These are phyloP conservation scores for Ramichloridium luteum DNA, from an alignment of 2,329 filamentous ascomycete genomes.

Conservation along the genomic window DNA sequence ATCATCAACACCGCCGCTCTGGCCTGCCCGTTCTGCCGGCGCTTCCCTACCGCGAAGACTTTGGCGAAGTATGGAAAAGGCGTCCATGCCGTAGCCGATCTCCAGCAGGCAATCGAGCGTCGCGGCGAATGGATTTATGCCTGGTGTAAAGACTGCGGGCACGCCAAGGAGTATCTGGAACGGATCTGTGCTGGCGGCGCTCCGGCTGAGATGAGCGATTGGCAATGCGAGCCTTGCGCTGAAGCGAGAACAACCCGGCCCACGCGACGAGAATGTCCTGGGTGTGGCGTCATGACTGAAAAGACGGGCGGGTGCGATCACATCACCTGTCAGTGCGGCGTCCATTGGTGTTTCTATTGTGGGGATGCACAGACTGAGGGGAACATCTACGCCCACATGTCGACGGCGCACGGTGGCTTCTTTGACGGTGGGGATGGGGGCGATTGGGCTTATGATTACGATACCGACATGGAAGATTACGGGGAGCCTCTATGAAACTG, in stretches of 20 bases:
- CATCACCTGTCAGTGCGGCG: constrained; percentile 5
- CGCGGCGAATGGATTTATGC: constrained; percentile 7
- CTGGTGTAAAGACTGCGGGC: constrained; percentile 5
- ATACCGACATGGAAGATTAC: too few species aligned
- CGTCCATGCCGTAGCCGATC: constrained; percentile 4
- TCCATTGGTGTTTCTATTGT: constrained; percentile 10
- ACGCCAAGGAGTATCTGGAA: constrained; percentile 7
- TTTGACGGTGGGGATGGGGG: constrained; percentile 6
- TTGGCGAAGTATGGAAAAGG: constrained; percentile 4
- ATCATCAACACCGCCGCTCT: constrained; percentile 9
- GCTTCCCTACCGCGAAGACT: constrained; percentile 4
- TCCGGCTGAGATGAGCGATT: constrained; percentile 1
- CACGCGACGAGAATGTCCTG: constrained; percentile 3
- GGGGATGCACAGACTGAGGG: constrained; percentile 4
- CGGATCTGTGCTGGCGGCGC: constrained; percentile 6
- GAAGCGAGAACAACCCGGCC: background rate
- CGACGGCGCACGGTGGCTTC: constrained; percentile 8
- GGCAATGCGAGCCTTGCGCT: constrained; percentile 5
- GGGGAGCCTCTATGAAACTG: too few species aligned
- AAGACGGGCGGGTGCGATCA: constrained; percentile 8
- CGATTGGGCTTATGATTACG: constrained; percentile 5
- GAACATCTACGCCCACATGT: constrained; percentile 9
- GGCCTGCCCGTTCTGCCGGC: constrained; percentile 8
- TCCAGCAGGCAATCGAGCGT: constrained; percentile 5
- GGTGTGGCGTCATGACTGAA: constrained; percentile 6